phyloP scores from a whole-genome alignment of 495 filamentous ascomycete genomes.

The Sphaerosporella brunnea region DNA sequence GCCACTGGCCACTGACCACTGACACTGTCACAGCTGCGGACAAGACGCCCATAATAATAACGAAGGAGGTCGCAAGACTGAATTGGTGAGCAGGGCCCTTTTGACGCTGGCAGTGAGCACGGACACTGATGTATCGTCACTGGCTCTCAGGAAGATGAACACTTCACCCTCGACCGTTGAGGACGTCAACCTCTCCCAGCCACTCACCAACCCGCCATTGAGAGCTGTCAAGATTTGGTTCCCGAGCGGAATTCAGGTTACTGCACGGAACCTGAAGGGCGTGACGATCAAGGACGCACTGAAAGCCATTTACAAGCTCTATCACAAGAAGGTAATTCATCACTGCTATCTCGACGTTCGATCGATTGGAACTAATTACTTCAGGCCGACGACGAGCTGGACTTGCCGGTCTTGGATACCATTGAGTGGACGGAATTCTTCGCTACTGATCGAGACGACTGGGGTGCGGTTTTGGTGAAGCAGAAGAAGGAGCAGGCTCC shows the following conservation, averaged over 20 bases:
- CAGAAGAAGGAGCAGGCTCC: conserved; percentile 25
- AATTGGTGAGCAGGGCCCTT: conserved; percentile 10
- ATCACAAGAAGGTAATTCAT: conserved; percentile 22
- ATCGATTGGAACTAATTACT: not conserved
- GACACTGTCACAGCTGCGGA: conserved; percentile 17
- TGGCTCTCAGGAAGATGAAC: conserved; percentile 21
- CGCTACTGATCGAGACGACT: conserved; percentile 15
- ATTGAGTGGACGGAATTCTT: conserved; percentile 24
- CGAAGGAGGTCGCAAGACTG: conserved; percentile 22
- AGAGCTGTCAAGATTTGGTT: conserved; percentile 25
- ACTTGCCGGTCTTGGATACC: conserved; percentile 22
- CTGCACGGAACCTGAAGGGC: conserved; percentile 20
- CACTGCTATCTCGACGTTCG: not conserved
- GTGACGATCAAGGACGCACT: conserved; percentile 25
- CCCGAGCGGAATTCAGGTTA: conserved; percentile 21
- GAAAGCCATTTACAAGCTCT: conserved; percentile 24
- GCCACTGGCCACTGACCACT: too few relatives aligned
- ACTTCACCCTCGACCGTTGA: conserved; percentile 21
- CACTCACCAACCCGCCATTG: conserved; percentile 18
- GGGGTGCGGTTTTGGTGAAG: conserved; percentile 24
- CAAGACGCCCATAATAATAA: conserved; percentile 18
- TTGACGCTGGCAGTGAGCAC: not conserved
- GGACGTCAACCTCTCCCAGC: conserved; percentile 21
- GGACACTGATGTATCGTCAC: not conserved
- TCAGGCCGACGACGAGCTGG: conserved; percentile 25